Conservation (phyloP, 768 basidiomycete species). For the Tricholoma furcatifolium region DNA sequence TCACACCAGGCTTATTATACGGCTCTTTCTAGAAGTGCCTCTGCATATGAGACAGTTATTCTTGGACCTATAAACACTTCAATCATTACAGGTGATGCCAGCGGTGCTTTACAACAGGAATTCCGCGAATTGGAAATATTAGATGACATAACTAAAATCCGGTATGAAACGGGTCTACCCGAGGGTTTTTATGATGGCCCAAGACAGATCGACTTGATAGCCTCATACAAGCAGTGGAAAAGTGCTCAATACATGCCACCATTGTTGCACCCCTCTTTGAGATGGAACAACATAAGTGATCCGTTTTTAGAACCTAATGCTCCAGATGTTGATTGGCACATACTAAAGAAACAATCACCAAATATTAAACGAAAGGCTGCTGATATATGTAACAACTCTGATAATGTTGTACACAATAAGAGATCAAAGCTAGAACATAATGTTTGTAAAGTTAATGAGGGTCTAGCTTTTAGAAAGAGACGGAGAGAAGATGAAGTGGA, state of each 20-base stretch:
- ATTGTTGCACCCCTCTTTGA: conserved; percentile 14
- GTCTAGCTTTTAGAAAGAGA: no score
- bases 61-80: conserved; percentile 22
- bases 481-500: no score
- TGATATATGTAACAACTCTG: not conserved
- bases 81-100: conserved; percentile 24
- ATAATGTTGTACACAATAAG: not conserved
- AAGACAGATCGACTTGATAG: conserved; percentile 21
- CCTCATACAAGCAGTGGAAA: conserved; percentile 18
- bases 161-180: conserved; percentile 19
- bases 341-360: not conserved
- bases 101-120: conserved; percentile 29
- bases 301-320: conserved; percentile 6
- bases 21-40: conserved; percentile 25
- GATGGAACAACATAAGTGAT: conserved; percentile 18
- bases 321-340: not conserved
- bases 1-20: conserved; percentile 28
- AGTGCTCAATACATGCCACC: conserved; percentile 19
- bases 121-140: conserved; percentile 32
- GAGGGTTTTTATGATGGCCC: conserved; percentile 10
- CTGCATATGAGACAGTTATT: conserved; percentile 28
- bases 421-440: no score
- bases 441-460: no score
- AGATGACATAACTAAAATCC: conserved; percentile 30
- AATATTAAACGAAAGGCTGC: not conserved